Base-by-base conservation (phyloP, 768 basidiomycete genomes). In the Rhizopogon vesiculosus region DNA sequence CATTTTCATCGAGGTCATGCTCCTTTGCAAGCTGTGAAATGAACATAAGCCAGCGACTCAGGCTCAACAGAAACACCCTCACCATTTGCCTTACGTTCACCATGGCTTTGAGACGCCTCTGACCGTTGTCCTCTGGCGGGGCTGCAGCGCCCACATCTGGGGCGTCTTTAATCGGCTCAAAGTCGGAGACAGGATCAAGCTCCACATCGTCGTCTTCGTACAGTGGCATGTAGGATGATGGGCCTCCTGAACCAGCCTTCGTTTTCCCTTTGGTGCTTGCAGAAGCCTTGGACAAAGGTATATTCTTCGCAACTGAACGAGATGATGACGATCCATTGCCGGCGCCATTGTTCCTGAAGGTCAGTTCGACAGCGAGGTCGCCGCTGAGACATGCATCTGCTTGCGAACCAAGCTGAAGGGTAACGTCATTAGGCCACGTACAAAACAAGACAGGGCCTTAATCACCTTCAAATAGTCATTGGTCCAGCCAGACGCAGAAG, bases 381-480 rank as follows among this genome's bases (percentile, higher is more conserved):
- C 63, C 62, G 9, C 55, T 31, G 35, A 65, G 41, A 43, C 65
- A 69, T 6, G 65, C 65, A 5, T 46, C 35, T 16, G 66, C 69
- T 9, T 61, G 54, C 45, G 18, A 38, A 18, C 65, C 64, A 33
- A 56, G 54, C 55, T n/a, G 18, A 29, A 44, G 61, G 40, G 7
- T 25, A 25, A 25, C 40, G 64, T 44, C 16, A 13, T 43, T 38
- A 33, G 45, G 19, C 38, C 18, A 15, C 35, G 7, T 19, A 13
- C 6, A 46, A 15, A 33, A 15, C 31, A 1, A 13, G 28, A 28
- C 8, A 13, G 22, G 29, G 38, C 45, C 18, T 0, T 1, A 19
- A 65, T 46, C 53, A 84, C 86, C 73, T 77, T 71, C 35, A 86
- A 62, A 58, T 87, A 87, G 1, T 78, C 70, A 7, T 60, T 72